phyloP scores from a whole-genome alignment of 352 stramenopile species.

The Pythium vanterpoolii region DNA sequence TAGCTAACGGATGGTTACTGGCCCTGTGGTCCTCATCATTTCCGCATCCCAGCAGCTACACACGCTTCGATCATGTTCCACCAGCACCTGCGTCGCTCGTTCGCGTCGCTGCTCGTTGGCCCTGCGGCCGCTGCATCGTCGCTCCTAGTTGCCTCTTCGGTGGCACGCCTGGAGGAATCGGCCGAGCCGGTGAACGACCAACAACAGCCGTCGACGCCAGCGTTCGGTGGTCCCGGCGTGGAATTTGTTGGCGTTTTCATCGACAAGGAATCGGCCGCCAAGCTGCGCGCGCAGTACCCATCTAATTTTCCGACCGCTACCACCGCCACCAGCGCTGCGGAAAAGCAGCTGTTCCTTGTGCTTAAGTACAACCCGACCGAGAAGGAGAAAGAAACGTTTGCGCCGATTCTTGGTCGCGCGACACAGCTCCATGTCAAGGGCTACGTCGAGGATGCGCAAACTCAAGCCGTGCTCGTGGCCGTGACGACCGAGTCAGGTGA shows the following conservation, averaged over 20 bases:
- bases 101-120: constrained; percentile 15
- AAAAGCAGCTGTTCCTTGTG: constrained; percentile 60
- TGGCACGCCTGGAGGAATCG: constrained; percentile 6
- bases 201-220: background rate
- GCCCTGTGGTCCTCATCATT: background rate
- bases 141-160: constrained; percentile 6
- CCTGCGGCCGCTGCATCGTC: constrained; percentile 15
- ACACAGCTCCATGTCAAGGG: constrained; percentile 62
- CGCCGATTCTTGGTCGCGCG: constrained; percentile 54
- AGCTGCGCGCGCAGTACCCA: constrained; percentile 52
- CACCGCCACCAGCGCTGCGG: background rate
- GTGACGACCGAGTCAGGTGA: constrained; percentile 68
- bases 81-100: constrained; percentile 15
- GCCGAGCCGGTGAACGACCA: too few species aligned
- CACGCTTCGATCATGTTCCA: constrained; percentile 18
- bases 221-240: constrained; percentile 16
- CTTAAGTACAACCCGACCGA: constrained; percentile 75
- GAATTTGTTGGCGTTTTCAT: constrained; percentile 83
- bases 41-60: background rate
- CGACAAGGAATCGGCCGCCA: constrained; percentile 43
- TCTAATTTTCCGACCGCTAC: constrained; percentile 35
- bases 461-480: constrained; percentile 65
- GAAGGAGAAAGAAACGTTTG: constrained; percentile 71
- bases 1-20: background rate
- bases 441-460: constrained; percentile 58